Percentiles rank a stretch among this genome's conserved stretches.
These are phyloP conservation scores for Allium fistulosum DNA, from an alignment of 106 monocot genomes.

Conservation along the genomic window DNA sequence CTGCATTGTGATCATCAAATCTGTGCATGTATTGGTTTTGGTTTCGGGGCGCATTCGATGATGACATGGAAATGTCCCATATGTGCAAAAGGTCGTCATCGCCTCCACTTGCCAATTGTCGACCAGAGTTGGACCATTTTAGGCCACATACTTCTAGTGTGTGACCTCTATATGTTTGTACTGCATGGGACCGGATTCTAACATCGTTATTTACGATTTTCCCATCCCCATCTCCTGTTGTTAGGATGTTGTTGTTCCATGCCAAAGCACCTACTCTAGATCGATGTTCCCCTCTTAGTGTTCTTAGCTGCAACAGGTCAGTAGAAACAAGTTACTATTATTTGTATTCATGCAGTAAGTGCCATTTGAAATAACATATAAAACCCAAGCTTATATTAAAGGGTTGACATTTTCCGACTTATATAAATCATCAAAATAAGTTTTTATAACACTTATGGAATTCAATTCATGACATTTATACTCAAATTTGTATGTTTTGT, in stretches of 20 bases:
- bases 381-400: no score
- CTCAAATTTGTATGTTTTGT: no score
- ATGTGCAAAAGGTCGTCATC: slow-evolving; percentile 59
- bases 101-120: slow-evolving; percentile 51
- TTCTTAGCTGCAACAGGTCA: slow-evolving; percentile 14
- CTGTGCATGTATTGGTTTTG: slow-evolving; percentile 36
- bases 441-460: no score
- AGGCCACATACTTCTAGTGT: slow-evolving; percentile 49
- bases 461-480: no score
- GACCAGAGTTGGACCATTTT: slow-evolving; percentile 49
- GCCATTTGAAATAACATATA: no score
- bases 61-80: slow-evolving; percentile 20
- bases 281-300: slow-evolving; percentile 31
- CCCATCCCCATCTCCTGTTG: slow-evolving; percentile 55
- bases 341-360: no score
- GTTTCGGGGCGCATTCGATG: not conserved
- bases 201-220: slow-evolving; percentile 61
- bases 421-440: no score
- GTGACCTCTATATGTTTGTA: slow-evolving; percentile 41
- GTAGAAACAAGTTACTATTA: not conserved
- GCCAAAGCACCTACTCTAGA: slow-evolving; percentile 49
- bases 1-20: slow-evolving; percentile 38
- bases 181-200: slow-evolving; percentile 19
- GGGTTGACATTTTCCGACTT: no score
- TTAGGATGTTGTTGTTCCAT: slow-evolving; percentile 57